Conservation (phyloP, 352 stramenopile species). For the Phytophthora uliginosa region DNA sequence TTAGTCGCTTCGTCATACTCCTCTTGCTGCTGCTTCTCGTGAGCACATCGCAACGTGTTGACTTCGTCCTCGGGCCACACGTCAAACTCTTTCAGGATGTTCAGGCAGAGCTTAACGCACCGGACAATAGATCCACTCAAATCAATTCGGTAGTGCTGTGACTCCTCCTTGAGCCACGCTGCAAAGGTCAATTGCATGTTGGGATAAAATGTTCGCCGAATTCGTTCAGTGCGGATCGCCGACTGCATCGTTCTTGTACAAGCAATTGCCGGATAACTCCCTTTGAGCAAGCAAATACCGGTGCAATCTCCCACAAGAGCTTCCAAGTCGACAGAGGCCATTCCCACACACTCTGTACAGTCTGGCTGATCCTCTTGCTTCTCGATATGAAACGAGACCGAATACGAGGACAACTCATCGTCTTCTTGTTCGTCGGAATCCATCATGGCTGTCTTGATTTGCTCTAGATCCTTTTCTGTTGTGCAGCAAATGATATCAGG, state of each 20-base stretch:
- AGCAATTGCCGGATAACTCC: slow-evolving; percentile 43
- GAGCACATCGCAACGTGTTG: slow-evolving; percentile 7
- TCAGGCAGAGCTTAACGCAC: slow-evolving; percentile 25
- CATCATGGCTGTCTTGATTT: slow-evolving; percentile 22
- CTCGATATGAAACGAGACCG: slow-evolving; percentile 51
- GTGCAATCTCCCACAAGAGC: slow-evolving; percentile 13
- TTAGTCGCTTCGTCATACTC: slow-evolving; percentile 6
- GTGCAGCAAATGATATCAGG: slow-evolving; percentile 44
- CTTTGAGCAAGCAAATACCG: slow-evolving; percentile 41
- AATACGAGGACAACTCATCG: slow-evolving; percentile 38
- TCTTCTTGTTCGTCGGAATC: slow-evolving; percentile 19
- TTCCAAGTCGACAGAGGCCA: slow-evolving; percentile 42
- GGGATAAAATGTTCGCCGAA: slow-evolving; percentile 12
- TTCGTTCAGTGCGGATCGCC: not conserved
- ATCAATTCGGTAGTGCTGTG: slow-evolving; percentile 24
- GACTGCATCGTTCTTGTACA: slow-evolving; percentile 26
- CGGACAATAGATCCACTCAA: slow-evolving; percentile 24
- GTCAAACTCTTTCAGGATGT: slow-evolving; percentile 40
- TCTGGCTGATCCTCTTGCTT: slow-evolving; percentile 68
- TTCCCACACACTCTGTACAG: slow-evolving; percentile 33
- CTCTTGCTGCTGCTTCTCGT: slow-evolving; percentile 20
- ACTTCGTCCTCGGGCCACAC: slow-evolving; percentile 39
- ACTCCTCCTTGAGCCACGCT: slow-evolving; percentile 35
- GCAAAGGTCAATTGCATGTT: slow-evolving; percentile 18
- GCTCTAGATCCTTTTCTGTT: slow-evolving; percentile 26